Evolutionary conservation across 2,329 filamentous ascomycete genomes (phyloP).

Genomic region (Curvularia eragrostidis): DNA sequence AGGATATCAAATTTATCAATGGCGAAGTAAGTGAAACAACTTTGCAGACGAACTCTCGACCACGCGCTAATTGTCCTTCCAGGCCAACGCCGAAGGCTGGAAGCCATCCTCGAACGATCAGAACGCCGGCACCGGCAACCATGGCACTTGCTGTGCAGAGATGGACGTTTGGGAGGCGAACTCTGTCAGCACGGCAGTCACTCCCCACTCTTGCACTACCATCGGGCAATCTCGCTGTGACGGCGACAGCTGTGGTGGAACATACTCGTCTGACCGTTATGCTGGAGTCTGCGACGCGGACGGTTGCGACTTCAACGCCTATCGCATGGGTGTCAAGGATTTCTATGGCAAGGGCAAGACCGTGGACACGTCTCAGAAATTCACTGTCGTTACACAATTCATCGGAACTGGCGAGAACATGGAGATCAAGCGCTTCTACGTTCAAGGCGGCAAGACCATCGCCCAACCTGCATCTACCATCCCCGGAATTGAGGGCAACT

Average conservation of each 20-base stretch:
- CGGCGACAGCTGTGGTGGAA: constrained; percentile 53
- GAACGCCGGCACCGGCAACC: constrained; percentile 60
- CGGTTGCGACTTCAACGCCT: constrained; percentile 68
- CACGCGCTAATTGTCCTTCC: neutral
- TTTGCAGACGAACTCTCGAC: neutral
- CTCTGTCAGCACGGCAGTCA: constrained; percentile 66
- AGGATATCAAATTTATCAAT: constrained; percentile 58
- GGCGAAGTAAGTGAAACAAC: constrained; percentile 45
- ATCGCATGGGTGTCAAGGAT: constrained; percentile 66
- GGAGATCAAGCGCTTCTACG: constrained; percentile 57
- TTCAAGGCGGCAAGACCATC: constrained; percentile 58
- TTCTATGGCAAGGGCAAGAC: constrained; percentile 66
- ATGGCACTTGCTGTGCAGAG: constrained; percentile 68
- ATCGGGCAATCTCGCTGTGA: constrained; percentile 60
- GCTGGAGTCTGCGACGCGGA: constrained; percentile 70
- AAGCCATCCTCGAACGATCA: constrained; percentile 58
- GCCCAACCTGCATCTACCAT: constrained; percentile 54
- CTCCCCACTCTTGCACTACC: constrained; percentile 67
- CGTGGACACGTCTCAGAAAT: constrained; percentile 50
- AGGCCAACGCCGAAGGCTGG: constrained; percentile 64
- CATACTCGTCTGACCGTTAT: constrained; percentile 64
- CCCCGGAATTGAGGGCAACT: constrained; percentile 52
- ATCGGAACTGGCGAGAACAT: constrained; percentile 49
- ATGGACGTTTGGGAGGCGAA: constrained; percentile 73
- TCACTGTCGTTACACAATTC: constrained; percentile 61